phyloP scores from a whole-genome alignment of 495 filamentous ascomycete genomes.

The Neohortaea acidophila region DNA sequence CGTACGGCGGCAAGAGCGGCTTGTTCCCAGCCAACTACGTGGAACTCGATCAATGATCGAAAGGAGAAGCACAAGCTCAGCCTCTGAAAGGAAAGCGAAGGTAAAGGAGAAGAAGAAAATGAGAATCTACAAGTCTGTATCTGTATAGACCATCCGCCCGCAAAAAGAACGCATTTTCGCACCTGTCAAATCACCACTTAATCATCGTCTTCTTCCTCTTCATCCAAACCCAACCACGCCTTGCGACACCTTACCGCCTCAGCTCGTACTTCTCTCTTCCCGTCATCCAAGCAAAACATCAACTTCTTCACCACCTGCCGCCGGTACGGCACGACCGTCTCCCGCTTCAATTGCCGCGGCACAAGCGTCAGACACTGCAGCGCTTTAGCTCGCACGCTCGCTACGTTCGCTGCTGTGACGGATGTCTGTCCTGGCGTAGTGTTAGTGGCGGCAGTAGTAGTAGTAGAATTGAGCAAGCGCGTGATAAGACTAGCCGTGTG shows the following conservation, averaged over 20 bases:
- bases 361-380: conserved; percentile 43
- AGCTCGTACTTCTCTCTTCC: conserved; percentile 49
- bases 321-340: conserved; percentile 43
- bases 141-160: not conserved
- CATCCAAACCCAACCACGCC: conserved; percentile 54
- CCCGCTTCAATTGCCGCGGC: conserved; percentile 29
- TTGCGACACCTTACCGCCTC: conserved; percentile 52
- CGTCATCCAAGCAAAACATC: conserved; percentile 45
- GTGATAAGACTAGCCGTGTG: conserved; percentile 45
- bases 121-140: not conserved
- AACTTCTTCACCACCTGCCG: conserved; percentile 40
- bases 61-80: not conserved
- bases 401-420: too few relatives aligned
- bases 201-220: conserved; percentile 39
- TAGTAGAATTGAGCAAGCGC: conserved; percentile 36
- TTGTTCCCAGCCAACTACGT: conserved; percentile 55
- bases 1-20: conserved; percentile 61
- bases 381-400: conserved; percentile 36
- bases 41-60: conserved; percentile 29
- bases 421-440: not conserved
- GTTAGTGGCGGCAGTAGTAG: conserved; percentile 24
- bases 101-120: too few relatives aligned
- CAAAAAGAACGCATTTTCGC: too few relatives aligned
- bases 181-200: conserved; percentile 3
- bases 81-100: too few relatives aligned